Base-by-base conservation (phyloP, 306 rosid genomes). In the Castanea mollissima region DNA sequence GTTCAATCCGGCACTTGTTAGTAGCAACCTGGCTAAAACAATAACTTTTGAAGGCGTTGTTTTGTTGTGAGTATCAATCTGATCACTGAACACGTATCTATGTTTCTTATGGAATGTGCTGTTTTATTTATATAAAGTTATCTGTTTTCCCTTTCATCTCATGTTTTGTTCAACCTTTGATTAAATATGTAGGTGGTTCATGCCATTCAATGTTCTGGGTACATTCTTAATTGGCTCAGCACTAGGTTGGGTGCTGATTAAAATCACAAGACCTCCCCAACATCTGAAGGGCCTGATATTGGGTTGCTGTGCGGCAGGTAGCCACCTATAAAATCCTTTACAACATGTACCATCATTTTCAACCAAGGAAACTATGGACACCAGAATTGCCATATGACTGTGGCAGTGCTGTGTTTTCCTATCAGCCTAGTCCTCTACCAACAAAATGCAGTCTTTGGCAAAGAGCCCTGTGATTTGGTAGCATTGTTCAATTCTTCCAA, bases 231-330 rank as follows among this genome's bases (percentile, higher is more conserved):
- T 82, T 69, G 90, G 88, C 69, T 87, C 88, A 10, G 85, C 60
- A n/a, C 77, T 87, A 27, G 90, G 90, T 64, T 87, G 86, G 90
- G 67, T 87, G 55, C 59, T 85, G 31, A n/a, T 80, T 27, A 84
- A 41, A 79, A 46, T 87, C 80, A 82, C 88, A 80, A 80, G 56
- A 79, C 62, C 90, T 77, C 88, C 90, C 9, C 72, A 68, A 79
- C 74, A 80, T 51, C 32, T 80, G 19, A 86, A 87, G 80, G 90
- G 90, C 69, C 74, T 87, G 23, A 62, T 87, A 27, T 1, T 87
- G 15, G 90, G 90, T 58, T 79, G 82, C 75, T 85, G 86, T 67
- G 65, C 88, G 15, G 90, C 90, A 87, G 90, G 90, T 84, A 87
- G 12, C 62, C 64, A 52, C 38, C 69, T 4, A 32, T 35, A 18